Evolutionary conservation across 1,284 basidiomycete species (phyloP), one percentile per base, ranked within the genome.

Genomic region (Phenoliferia sp.): DNA sequence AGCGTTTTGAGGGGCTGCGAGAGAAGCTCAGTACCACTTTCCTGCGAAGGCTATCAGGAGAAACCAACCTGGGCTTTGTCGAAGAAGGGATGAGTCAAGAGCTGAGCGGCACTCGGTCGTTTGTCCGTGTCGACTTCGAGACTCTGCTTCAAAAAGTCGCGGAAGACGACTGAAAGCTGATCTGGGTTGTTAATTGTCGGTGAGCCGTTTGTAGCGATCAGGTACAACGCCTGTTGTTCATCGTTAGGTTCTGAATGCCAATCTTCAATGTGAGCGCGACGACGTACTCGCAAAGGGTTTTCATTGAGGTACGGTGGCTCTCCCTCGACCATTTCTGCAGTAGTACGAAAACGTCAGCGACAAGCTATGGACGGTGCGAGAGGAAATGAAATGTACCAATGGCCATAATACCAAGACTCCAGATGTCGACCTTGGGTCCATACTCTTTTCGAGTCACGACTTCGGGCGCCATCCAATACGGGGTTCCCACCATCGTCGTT

Each of bases 181-280:
- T 97, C 94, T 31, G 94, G 94, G 79, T 97, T 95, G 72, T 93
- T 90, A 73, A 99, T 92, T 67, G 90, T 90, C 15, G 95, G 95
- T 59, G 94, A 98, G n/a, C 95, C 94, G 77, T 97, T 98, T 28
- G 94, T 98, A 6, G 94, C 94, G 76, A 99, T 99, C 61, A 98
- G 85, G 79, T 98, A 99, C 50, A 99, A 82, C 15, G 71, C 67
- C 32, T 66, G 68, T 55, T n/a, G n/a, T n/a, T n/a, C n/a, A n/a
- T n/a, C n/a, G n/a, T n/a, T n/a, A n/a, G n/a, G n/a, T n/a, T n/a
- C n/a, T n/a, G n/a, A n/a, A n/a, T n/a, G 56, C 9, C 50, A n/a
- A 59, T 33, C 63, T 65, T 34, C 35, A 58, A n/a, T 28, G 58
- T 10, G 29, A 3, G 22, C 35, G n/a, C 33, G 32, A 26, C 3